Conservation (phyloP, 192 early-diverging fungal species). For the Gryganskiella cystojenkinii region DNA sequence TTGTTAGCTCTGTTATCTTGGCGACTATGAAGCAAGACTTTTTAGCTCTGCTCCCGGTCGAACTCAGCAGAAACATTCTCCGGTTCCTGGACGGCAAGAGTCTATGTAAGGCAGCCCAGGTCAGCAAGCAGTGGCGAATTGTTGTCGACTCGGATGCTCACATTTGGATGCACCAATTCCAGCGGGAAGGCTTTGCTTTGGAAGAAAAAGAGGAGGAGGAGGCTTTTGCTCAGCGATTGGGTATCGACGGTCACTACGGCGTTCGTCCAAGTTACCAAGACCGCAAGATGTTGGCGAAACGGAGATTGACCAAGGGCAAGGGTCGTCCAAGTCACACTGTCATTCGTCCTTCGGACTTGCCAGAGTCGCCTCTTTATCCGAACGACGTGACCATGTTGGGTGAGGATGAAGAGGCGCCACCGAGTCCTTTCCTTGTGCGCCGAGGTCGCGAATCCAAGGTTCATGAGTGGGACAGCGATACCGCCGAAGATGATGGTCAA, state of each 20-base stretch:
- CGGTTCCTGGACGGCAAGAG: conserved; percentile 83
- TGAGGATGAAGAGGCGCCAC: conserved; percentile 24
- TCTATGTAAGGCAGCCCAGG: conserved; percentile 83
- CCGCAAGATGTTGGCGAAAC: conserved; percentile 29
- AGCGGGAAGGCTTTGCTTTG: conserved; percentile 56
- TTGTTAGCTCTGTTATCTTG: conserved; percentile 89
- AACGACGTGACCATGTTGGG: conserved; percentile 50
- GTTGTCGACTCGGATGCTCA: conserved; percentile 78
- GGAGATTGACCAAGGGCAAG: conserved; percentile 27
- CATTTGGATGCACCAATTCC: conserved; percentile 60
- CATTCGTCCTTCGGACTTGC: conserved; percentile 32
- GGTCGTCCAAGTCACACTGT: conserved; percentile 22
- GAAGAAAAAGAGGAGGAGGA: conserved; percentile 54
- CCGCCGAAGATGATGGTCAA: conserved; percentile 54
- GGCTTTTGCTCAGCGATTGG: conserved; percentile 47
- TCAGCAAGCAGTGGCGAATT: conserved; percentile 81
- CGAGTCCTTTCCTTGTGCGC: not conserved
- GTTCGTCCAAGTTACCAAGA: conserved; percentile 40
- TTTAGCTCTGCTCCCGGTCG: conserved; percentile 75
- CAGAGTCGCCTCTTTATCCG: conserved; percentile 42
- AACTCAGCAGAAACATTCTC: conserved; percentile 82
- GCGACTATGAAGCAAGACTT: conserved; percentile 95
- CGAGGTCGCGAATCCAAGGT: conserved; percentile 5
- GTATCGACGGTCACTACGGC: conserved; percentile 49
- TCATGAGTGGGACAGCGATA: conserved; percentile 51